Base-by-base conservation (phyloP, 2,329 filamentous ascomycete species). In the Colletotrichum nymphaeae region DNA sequence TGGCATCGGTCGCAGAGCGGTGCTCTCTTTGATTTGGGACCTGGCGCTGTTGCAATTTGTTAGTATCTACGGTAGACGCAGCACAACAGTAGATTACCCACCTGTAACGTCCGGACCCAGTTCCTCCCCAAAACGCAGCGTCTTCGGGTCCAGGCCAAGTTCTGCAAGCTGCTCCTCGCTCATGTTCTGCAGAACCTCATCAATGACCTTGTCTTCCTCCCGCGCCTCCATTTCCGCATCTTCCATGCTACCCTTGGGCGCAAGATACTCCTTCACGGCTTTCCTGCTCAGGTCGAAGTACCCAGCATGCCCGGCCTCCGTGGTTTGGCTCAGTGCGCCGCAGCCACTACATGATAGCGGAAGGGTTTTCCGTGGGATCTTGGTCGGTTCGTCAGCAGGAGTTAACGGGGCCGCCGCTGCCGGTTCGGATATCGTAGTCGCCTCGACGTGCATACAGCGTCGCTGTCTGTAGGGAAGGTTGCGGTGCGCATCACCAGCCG, bases 1-100 rank as follows among this genome's bases (percentile, higher is more conserved):
- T 98, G 95, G 79, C 97, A 99, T 78, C 97, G 91, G 77, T 97
- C 93, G 83, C 97, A 99, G 7, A 97, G 83, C 1, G 93, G 93
- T 3, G 84, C 65, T 42, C 71, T 62, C 14, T 73, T 42, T 8
- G 62, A 32, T 16, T 52, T n/a, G 3, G 65, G 73, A 14, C 64
- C 58, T 4, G 63, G 62, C 19, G 42, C 73, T 74, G 24, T 22
- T 8, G 11, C 6, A 16, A 9, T 1, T 6, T 11, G 22, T 74
- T 28, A 74, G 74, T 9, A 55, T 16, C 24, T 52, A 7, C n/a
- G 11, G 5, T 57, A 42, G 8, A 9, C 22, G 35, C 12, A 1
- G 2, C n/a, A 24, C 6, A 26, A 26, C 5, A 16, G 12, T 11
- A 12, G 37, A 42, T 11, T 14, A 68, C 69, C 32, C 65, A 76